Evolutionary conservation across 805 yeast genomes (phyloP).

Genomic region (Suhomyces pyralidae): DNA sequence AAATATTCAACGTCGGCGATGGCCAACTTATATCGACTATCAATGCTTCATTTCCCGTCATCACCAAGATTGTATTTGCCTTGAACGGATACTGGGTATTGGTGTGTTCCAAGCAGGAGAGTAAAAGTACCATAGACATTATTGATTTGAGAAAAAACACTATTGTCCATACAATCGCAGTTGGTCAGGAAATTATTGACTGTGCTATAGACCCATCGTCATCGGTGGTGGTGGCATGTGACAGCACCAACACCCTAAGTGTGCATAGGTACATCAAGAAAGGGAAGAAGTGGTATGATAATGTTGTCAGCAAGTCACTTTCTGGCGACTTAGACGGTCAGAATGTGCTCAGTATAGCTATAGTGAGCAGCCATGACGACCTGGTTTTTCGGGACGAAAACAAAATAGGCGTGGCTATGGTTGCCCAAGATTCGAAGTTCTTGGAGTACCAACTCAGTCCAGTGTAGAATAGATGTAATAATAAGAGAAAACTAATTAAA

Average conservation of each 20-base stretch:
- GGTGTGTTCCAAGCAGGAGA: conserved; percentile 23
- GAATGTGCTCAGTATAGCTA: background rate
- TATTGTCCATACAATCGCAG: conserved; percentile 24
- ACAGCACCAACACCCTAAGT: conserved; percentile 14
- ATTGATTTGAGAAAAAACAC: conserved; percentile 49
- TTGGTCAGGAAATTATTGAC: conserved; percentile 15
- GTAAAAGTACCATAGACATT: conserved; percentile 29
- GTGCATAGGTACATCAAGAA: conserved; percentile 39
- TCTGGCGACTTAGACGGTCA: background rate
- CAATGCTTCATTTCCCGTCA: conserved; percentile 15
- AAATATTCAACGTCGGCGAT: conserved; percentile 39
- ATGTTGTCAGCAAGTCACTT: conserved; percentile 1
- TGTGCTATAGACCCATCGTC: conserved; percentile 38
- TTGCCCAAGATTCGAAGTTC: conserved; percentile 1
- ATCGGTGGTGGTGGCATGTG: conserved; percentile 24
- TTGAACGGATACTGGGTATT: conserved; percentile 64
- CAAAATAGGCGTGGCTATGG: conserved; percentile 7
- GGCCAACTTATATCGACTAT: conserved; percentile 36
- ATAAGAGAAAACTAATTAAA: background rate
- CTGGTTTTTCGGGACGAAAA: conserved; percentile 4
- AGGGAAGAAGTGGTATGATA: conserved; percentile 34
- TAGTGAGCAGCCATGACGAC: conserved; percentile 7
- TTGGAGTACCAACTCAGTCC: conserved; percentile 4
- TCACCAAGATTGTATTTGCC: conserved; percentile 48
- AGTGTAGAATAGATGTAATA: background rate